phyloP scores from a whole-genome alignment of 2,329 filamentous ascomycete genomes.

The Rhynchosporium agropyri region DNA sequence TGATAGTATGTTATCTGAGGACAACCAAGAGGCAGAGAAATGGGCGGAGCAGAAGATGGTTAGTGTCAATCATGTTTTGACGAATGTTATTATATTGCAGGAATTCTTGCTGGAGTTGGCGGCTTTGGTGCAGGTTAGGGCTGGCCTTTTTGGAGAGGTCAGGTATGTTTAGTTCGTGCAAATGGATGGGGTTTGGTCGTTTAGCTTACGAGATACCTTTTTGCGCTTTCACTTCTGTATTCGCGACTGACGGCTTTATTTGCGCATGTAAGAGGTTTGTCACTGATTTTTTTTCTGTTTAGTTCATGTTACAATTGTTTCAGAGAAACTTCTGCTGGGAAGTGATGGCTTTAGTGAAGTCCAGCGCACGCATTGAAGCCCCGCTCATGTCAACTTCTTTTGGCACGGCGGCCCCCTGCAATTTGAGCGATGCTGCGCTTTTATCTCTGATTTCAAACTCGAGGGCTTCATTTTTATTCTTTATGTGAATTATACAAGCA shows the following conservation, averaged over 20 bases:
- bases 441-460: too few relatives aligned
- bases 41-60: constrained; percentile 46
- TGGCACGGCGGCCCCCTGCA: too few relatives aligned
- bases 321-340: too few relatives aligned
- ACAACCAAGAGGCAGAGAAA: constrained; percentile 36
- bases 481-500: too few relatives aligned
- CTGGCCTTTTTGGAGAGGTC: constrained; percentile 76
- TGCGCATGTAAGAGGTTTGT: too few relatives aligned
- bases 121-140: constrained; percentile 73
- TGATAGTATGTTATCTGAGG: constrained; percentile 29
- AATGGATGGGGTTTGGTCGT: not conserved
- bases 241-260: not conserved
- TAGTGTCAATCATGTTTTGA: constrained; percentile 76
- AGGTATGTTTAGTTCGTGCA: constrained; percentile 52
- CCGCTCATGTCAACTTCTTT: too few relatives aligned
- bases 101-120: constrained; percentile 79
- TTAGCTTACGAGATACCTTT: constrained; percentile 23
- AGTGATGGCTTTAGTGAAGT: too few relatives aligned
- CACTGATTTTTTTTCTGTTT: too few relatives aligned
- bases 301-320: too few relatives aligned
- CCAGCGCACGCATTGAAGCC: too few relatives aligned
- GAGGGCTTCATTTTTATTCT: too few relatives aligned
- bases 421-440: too few relatives aligned
- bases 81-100: constrained; percentile 78
- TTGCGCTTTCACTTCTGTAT: constrained; percentile 10